Conservation (phyloP, 495 filamentous ascomycete species). For the Talaromyces stipitatus region DNA sequence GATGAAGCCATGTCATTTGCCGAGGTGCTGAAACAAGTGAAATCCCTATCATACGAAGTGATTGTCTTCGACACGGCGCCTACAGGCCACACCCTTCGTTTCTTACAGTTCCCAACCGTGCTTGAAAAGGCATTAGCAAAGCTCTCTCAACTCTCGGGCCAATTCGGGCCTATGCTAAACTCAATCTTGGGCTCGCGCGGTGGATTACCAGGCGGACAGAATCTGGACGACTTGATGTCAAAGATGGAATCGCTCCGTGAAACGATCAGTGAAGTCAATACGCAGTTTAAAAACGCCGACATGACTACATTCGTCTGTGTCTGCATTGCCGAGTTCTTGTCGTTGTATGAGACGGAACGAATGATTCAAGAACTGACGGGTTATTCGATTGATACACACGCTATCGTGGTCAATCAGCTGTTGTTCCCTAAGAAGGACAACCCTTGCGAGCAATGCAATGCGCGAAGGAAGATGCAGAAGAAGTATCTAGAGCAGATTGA, state of each 20-base stretch:
- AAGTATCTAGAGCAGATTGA: slow-evolving; percentile 99
- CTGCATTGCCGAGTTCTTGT: slow-evolving; percentile 96
- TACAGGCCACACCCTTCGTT: slow-evolving; percentile 97
- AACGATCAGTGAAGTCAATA: slow-evolving; percentile 92
- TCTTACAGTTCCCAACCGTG: slow-evolving; percentile 96
- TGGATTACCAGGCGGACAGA: slow-evolving; percentile 84
- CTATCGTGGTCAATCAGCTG: slow-evolving; percentile 97
- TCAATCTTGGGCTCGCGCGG: slow-evolving; percentile 76
- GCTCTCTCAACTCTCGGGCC: slow-evolving; percentile 83
- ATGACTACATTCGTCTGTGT: slow-evolving; percentile 98
- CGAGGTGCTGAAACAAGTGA: slow-evolving; percentile 98
- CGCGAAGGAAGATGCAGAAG: slow-evolving; percentile 95
- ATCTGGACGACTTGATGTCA: slow-evolving; percentile 80
- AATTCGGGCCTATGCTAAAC: slow-evolving; percentile 95
- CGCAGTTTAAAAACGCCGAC: slow-evolving; percentile 94
- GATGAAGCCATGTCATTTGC: slow-evolving; percentile 99
- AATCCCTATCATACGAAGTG: slow-evolving; percentile 95
- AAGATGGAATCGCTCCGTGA: slow-evolving; percentile 89
- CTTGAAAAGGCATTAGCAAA: slow-evolving; percentile 98
- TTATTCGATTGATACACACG: slow-evolving; percentile 93
- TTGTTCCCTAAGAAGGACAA: slow-evolving; percentile 84
- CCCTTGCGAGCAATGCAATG: slow-evolving; percentile 91
- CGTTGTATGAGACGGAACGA: slow-evolving; percentile 95
- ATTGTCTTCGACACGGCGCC: slow-evolving; percentile 99
- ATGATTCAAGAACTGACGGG: slow-evolving; percentile 97